Conservation (phyloP, 768 basidiomycete genomes). For the Termitomyces sp. region DNA sequence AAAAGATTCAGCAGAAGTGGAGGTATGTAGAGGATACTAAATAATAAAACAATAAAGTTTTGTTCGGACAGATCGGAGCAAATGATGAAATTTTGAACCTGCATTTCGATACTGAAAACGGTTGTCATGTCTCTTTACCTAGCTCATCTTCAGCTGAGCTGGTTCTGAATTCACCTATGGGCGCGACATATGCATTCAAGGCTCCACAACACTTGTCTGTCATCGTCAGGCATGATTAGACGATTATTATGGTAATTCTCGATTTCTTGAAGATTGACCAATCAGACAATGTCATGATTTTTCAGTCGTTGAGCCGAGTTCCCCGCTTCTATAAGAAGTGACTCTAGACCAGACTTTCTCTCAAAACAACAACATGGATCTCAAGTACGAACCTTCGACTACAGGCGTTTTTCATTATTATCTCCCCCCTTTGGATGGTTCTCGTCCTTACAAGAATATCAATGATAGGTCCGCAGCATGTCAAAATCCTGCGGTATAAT, state of each 20-base stretch:
- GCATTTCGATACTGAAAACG: too few relatives aligned
- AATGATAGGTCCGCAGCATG: conserved; percentile 3
- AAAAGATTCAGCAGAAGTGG: too few relatives aligned
- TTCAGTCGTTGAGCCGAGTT: neutral
- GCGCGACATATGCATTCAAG: too few relatives aligned
- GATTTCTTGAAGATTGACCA: neutral
- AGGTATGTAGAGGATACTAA: too few relatives aligned
- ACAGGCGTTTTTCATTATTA: conserved; percentile 8
- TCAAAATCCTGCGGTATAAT: neutral
- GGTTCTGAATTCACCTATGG: too few relatives aligned
- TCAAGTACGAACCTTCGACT: conserved; percentile 3
- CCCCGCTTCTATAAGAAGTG: neutral
- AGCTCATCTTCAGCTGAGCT: too few relatives aligned
- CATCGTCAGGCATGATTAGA: too few relatives aligned
- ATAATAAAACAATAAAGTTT: too few relatives aligned
- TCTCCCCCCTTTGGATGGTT: conserved; percentile 7
- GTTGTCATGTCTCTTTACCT: too few relatives aligned
- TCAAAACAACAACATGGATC: neutral
- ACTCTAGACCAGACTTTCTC: neutral
- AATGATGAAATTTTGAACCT: too few relatives aligned
- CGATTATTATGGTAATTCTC: neutral
- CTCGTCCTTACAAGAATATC: conserved; percentile 9
- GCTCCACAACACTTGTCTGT: too few relatives aligned
- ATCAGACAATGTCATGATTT: neutral
- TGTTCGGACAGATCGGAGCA: too few relatives aligned